Conservation (phyloP, 371 early-diverging fungal species). For the Globomyces sp. region DNA sequence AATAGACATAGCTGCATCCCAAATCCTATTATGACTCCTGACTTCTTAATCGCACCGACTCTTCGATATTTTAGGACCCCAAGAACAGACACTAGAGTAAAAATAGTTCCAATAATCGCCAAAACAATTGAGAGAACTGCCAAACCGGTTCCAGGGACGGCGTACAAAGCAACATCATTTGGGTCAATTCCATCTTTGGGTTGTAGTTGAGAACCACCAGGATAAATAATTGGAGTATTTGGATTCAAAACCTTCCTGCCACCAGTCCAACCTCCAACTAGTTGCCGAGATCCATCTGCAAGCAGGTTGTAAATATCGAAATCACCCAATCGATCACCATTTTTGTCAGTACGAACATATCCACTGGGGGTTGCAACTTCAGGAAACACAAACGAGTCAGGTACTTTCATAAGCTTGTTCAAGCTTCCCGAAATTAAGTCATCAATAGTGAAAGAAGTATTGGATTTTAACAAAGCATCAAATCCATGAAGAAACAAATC, state of each 20-base stretch:
- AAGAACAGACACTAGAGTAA: background rate
- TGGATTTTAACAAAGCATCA: constrained; percentile 9
- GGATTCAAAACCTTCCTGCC: background rate
- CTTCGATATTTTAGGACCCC: background rate
- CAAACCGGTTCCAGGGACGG: background rate
- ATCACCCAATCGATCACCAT: constrained; percentile 11
- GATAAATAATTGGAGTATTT: background rate
- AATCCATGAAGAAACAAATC: constrained; percentile 9
- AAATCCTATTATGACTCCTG: constrained; percentile 6
- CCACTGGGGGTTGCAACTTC: constrained; percentile 9
- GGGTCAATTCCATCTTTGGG: background rate
- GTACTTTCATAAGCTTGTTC: constrained; percentile 4
- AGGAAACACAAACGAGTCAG: constrained; percentile 19
- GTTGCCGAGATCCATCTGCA: background rate
- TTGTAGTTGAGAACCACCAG: background rate
- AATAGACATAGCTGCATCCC: constrained; percentile 1
- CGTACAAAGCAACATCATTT: background rate
- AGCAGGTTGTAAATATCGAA: constrained; percentile 1
- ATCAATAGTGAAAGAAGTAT: background rate
- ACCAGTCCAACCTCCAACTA: background rate
- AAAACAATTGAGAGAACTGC: background rate
- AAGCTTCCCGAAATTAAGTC: constrained; percentile 5
- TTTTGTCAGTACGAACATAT: background rate
- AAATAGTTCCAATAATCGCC: background rate
- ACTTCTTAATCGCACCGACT: background rate